Evolutionary conservation across 768 basidiomycete species (phyloP), one percentile per base, ranked within the genome.

Genomic region (Chalciporus piperatus): DNA sequence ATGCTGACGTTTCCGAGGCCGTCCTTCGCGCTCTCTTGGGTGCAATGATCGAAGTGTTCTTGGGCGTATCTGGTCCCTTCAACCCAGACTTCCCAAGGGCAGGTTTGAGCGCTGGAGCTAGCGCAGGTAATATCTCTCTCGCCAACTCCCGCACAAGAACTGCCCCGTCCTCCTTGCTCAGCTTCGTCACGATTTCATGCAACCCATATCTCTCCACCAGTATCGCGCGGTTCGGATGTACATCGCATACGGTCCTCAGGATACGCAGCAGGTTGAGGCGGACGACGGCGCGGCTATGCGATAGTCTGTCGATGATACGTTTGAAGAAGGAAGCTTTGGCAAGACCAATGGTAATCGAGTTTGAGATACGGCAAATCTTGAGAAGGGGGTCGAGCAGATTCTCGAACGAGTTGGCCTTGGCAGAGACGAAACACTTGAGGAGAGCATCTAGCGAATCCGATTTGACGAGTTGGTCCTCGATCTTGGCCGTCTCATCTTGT

Each of bases 401-500:
- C 66, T 98, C 96, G 63, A 97, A 94, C 2, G 86, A 87, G 64
- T 90, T 89, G 41, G 91, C 85, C 70, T 95, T 94, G 25, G 91
- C 84, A 1, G 81, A 77, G 55, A 89, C 83, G 68, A 96, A 96
- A 66, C 89, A 89, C 37, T 77, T 79, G 30, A 94, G 76, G 14
- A 96, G 72, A 0, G 81, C 75, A 0, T 89, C 84, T 16, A 91
- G 69, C 1, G 88, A 74, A 12, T 76, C 74, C 2, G 76, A 68
- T 60, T 89, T 87, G 30, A 87, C 71, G 0, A 99, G 76, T 44
- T 87, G 83, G 62, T 96, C 94, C 66, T 98, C 97, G 6, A 99
- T 89, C 48, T 93, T 81, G 2, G 92, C 85, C 1, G 90, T 92
- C 70, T 99, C 97, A 61, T 98, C 97, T 74, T 94, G 90, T 32